Evolutionary conservation across 208 protist species (phyloP).

Genomic region (Acanthamoeba quina): DNA sequence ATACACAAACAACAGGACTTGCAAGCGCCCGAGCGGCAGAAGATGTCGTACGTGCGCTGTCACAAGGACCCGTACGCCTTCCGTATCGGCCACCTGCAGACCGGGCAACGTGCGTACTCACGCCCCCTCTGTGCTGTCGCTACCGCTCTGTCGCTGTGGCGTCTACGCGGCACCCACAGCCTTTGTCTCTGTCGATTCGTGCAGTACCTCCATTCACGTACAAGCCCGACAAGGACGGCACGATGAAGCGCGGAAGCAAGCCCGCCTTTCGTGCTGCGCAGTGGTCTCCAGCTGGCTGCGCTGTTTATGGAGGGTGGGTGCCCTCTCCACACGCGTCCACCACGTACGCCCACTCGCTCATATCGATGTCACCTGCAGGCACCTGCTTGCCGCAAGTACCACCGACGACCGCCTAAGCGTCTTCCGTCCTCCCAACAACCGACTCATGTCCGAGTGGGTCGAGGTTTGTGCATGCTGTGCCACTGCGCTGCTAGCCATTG

Average conservation of each 20-base stretch:
- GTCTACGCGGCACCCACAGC: too few species aligned
- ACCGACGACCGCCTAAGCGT: conserved; percentile 29
- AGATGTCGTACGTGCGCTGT: not conserved
- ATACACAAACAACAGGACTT: conserved; percentile 34
- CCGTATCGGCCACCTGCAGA: not conserved
- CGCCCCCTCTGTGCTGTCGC: not conserved
- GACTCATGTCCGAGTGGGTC: conserved; percentile 27
- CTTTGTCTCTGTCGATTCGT: too few species aligned
- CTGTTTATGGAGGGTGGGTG: conserved; percentile 5
- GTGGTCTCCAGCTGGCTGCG: conserved; percentile 40
- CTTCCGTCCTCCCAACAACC: conserved; percentile 8
- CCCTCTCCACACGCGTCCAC: not conserved
- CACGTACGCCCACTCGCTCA: not conserved
- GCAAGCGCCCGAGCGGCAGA: not conserved
- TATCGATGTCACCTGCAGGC: not conserved
- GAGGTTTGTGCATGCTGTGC: not conserved
- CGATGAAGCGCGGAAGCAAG: conserved; percentile 32
- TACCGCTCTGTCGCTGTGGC: not conserved
- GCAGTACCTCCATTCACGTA: conserved; percentile 20
- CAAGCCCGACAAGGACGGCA: not conserved
- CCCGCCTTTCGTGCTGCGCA: conserved; percentile 36
- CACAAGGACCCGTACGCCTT: not conserved
- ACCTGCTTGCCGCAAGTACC: not conserved
- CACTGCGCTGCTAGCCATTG: too few species aligned
- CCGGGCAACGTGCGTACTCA: not conserved